Evolutionary conservation across 345 rosid genomes (phyloP), one percentile per base, ranked within the genome.

Genomic region (Syzygium oleosum): DNA sequence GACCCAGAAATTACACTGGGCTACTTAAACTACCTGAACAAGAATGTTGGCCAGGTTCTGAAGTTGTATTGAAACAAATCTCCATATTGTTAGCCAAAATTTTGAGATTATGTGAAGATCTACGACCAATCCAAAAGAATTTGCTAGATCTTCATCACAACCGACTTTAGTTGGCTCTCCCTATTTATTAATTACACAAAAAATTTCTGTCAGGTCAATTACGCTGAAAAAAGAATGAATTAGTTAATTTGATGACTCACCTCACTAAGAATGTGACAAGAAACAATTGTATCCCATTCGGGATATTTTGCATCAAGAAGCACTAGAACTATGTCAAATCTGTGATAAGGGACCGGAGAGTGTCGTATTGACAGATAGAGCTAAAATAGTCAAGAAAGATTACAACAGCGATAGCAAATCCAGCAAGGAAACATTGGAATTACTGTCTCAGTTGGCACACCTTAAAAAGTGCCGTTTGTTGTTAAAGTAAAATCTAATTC

Each of bases 211-310:
- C 5, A 29, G 77, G 17, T 65, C 41, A 29, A 65, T 65, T 15
- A 65, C 1, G 19, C 21, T 65, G 41, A 65, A 65, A 65, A 65
- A 29, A 63, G 22, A 29, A 7, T 29, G 22, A 15, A 59, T 59
- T 27, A 65, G 5, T 65, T 29, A 29, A 65, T 15, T 65, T 16
- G 77, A 29, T 65, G 41, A 16, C 21, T 29, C 77, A 96, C 98
- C 96, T 95, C 97, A 12, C 92, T 90, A 89, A 97, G 99, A 91
- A 97, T 96, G 91, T 94, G 98, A 89, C 99, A 96, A 84, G 99
- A 96, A 87, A 96, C 99, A 90, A 97, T 95, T 84, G 88, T 93
- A 93, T 97, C 99, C 99, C 99, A 96, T 90, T 95, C 96, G 9
- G 99, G 99, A 94, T 94, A 94, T 91, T 95, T 95, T 58, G 98